phyloP scores from a whole-genome alignment of 1,284 basidiomycete species.

The Cryptococcus hybrid region DNA sequence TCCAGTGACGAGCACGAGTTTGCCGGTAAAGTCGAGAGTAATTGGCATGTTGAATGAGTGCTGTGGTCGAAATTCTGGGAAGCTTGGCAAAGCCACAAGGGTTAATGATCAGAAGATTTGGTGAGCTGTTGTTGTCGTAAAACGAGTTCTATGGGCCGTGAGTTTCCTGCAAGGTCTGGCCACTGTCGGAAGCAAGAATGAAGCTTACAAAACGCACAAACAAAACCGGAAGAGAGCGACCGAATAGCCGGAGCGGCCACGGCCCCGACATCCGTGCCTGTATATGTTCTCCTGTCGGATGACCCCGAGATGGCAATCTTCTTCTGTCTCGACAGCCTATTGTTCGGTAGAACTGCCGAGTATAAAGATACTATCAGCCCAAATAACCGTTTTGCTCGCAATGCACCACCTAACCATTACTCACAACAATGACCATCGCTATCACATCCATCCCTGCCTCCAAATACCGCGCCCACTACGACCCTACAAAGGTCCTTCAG shows the following conservation, averaged over 20 bases:
- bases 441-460: conserved; percentile 2
- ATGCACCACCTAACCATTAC: neutral
- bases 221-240: too few relatives aligned
- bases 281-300: neutral
- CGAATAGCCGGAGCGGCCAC: neutral
- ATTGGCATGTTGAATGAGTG: conserved; percentile 3
- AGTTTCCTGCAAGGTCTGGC: too few relatives aligned
- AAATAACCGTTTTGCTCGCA: neutral
- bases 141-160: too few relatives aligned
- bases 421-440: conserved; percentile 8
- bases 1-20: conserved; percentile 13
- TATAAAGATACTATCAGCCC: neutral
- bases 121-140: too few relatives aligned
- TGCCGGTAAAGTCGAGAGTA: conserved; percentile 8
- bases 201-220: neutral
- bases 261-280: neutral
- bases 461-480: conserved; percentile 36
- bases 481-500: conserved; percentile 40
- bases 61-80: neutral
- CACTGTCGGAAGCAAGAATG: neutral
- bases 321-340: neutral
- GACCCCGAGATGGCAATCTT: too few relatives aligned
- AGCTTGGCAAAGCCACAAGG: neutral
- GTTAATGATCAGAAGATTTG: neutral
- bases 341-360: neutral